These are phyloP conservation scores for Odontarrhena argentea DNA, from an alignment of 345 rosid genomes.

Conservation along the genomic window DNA sequence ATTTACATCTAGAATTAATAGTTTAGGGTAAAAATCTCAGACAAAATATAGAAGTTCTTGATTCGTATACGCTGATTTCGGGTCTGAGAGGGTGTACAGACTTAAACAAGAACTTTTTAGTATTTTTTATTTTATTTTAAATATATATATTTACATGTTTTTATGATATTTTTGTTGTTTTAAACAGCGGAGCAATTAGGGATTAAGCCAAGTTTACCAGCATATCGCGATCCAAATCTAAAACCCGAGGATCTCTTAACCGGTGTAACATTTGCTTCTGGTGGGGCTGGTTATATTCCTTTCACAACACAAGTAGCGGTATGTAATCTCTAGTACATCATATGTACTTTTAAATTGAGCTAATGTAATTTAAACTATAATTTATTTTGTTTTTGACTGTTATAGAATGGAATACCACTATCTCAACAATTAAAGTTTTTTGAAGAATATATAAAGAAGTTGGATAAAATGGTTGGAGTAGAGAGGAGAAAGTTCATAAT, in stretches of 20 bases:
- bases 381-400: not conserved
- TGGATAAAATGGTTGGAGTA: conserved; percentile 50
- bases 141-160: no score
- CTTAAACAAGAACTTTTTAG: no score
- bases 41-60: no score
- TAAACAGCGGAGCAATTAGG: conserved; percentile 52
- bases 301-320: conserved; percentile 51
- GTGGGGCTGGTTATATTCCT: conserved; percentile 61
- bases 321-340: conserved; percentile 2
- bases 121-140: no score
- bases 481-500: conserved; percentile 45
- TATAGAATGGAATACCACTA: conserved; percentile 49
- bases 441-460: conserved; percentile 50
- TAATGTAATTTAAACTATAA: not conserved
- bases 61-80: no score
- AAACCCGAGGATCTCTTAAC: conserved; percentile 48
- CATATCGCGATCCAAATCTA: conserved; percentile 56
- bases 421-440: conserved; percentile 48
- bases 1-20: no score
- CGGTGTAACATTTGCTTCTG: conserved; percentile 49
- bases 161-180: not conserved
- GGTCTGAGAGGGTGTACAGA: no score
- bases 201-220: conserved; percentile 53
- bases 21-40: no score
- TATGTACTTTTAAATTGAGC: not conserved